Base-by-base conservation (phyloP, 352 stramenopile species). In the Sclerospora graminicola region DNA sequence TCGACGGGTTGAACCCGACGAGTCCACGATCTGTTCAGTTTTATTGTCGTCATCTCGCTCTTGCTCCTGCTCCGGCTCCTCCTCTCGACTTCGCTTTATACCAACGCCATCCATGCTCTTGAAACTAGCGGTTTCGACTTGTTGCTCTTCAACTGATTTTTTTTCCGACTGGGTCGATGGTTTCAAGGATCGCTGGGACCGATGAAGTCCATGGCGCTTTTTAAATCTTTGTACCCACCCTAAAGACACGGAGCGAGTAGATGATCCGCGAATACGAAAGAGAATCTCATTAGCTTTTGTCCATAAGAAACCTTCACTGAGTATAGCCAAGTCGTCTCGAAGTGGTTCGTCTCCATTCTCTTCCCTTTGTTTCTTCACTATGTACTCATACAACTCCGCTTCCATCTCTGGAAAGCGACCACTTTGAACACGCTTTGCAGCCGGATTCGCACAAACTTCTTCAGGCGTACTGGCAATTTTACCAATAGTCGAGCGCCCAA, bases 191-290 rank as follows among this genome's bases (percentile, higher is more conserved):
- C 39, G 29, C 14, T 66, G 57, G 11, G 52, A 62, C 6, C 52
- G 54, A 49, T 66, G 60, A 15, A 69, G 45, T 8, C 56, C 60
- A 28, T 69, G 60, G 20, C 60, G 56, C 27, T 54, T 57, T 36
- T 69, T 69, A 14, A 69, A 69, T 18, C 60, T 34, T 14, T 69
- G 60, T 1, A 69, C 56, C 60, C 60, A 69, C 0, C 47, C 60
- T 9, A 69, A 9, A 1, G 60, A 69, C 16, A 69, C 56, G 0
- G 51, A 58, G 18, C 54, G 40, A 15, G 16, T 31, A 8, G 21
- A 26, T 6, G 41, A 14, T 1, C 60, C 56, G 13, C 33, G 40
- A 20, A 37, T 45, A 11, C 40, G 30, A 20, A 41, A 49, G 16
- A 69, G 56, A 32, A 69, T 60, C 16, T 69, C 60, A 45, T 66